Evolutionary conservation across 257 asterid genomes (phyloP), one percentile per base, ranked within the genome.

Genomic region (Pogostemon cablin): DNA sequence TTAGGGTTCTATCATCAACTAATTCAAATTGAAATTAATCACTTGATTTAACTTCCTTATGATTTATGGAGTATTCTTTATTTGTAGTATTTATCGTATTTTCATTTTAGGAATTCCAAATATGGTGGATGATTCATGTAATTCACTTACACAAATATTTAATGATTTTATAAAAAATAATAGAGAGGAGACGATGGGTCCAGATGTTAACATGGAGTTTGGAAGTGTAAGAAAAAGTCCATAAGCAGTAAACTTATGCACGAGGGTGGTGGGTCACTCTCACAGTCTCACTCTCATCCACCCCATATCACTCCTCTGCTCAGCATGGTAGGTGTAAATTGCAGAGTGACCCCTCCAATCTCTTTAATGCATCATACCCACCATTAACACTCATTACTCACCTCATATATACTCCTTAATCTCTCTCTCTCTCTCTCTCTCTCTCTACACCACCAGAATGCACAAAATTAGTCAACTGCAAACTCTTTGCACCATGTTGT

Each of bases 251-350:
- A 54, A 54, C 11, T 7, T 20, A 10, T 7, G 38, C 38, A 54
- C 17, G 59, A 56, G 34, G 52, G 62, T 72, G 71, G 77, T 78
- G 81, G 81, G 85, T 78, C 84, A 73, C 59, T 68, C 46, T 77
- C 81, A 75, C n/a, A n/a, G n/a, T n/a, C n/a, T n/a, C n/a, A n/a
- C n/a, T n/a, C n/a, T n/a, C n/a, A n/a, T n/a, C n/a, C n/a, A n/a
- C 77, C 7, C 62, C 53, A 72, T 20, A n/a, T 9, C 76, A 44
- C 69, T 68, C 20, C 9, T 25, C 7, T 20, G 74, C 73, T 20
- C 65, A 55, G 46, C 40, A 5, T 48, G 66, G 71, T 81, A 65
- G 80, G 69, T 34, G 72, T 11, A 4, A 20, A 6, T 35, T 52
- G 49, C 56, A 65, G 15, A 2, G 37, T 59, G 74, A 56, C 54